Base-by-base conservation (phyloP, 768 basidiomycete species). In the Lactifluus rugatus region DNA sequence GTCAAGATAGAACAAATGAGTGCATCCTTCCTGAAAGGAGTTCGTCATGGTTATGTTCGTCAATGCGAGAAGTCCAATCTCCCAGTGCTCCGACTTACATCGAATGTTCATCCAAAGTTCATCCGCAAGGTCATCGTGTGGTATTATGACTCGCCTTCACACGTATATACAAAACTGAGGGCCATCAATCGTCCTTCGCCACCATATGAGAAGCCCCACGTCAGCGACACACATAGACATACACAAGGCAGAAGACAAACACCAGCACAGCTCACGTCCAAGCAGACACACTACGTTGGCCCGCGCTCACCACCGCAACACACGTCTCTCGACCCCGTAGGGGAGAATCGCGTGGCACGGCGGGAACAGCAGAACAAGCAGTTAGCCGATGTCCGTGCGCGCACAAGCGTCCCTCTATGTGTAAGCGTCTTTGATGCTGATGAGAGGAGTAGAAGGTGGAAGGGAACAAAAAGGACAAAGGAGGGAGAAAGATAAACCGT, bases 261-360 rank as follows among this genome's bases (percentile, higher is more conserved):
- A 17, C 61, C 21, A 42, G 41, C 9, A 19, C 53, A 52, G 48
- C 61, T 37, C 28, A 56, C 58, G 17, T 41, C 54, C 39, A 50
- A 52, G 48, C 36, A 32, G 41, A 52, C 52, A 56, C n/a, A 62
- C 53, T 57, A 56, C 63, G 16, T 17, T 48, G 21, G n/a, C 58
- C 67, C 76, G 76, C 78, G 77, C 77, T 78, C 77, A 79, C 77
- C 73, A 65, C 64, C 68, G 65, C 52, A 57, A 60, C 64, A 63
- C 49, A 56, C 67, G 68, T 69, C 75, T 78, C 78, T 78, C 78
- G 69, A 67, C 76, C 78, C 77, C 71, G 63, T 39, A 63, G 72
- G 74, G 76, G 75, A 77, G 76, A 79, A 75, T 77, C 73, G 60
- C 65, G 48, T 53, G 54, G 31, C 44, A 44, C 56, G 52, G 41